These are phyloP conservation scores for Fusarium redolens DNA, from an alignment of 2,329 filamentous ascomycete species.

Conservation along the genomic window DNA sequence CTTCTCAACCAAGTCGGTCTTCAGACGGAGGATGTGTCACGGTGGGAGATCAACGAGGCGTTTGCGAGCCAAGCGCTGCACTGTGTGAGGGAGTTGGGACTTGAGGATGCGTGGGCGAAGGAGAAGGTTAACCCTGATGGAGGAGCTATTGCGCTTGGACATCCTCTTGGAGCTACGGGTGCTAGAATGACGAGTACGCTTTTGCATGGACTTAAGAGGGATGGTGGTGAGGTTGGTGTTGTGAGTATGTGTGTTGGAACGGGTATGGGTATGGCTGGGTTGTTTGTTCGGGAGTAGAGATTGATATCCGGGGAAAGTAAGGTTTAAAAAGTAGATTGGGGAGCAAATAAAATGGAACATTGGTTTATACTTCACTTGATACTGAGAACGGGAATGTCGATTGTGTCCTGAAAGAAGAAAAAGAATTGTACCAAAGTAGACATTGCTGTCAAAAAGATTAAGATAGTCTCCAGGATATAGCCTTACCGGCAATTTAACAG, in stretches of 20 bases:
- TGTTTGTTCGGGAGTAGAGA: conserved; percentile 40
- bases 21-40: conserved; percentile 73
- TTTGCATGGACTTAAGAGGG: conserved; percentile 73
- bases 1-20: conserved; percentile 78
- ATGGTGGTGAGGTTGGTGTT: conserved; percentile 81
- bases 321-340: neutral
- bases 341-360: neutral
- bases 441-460: too few species aligned
- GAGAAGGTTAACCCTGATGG: conserved; percentile 90
- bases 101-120: conserved; percentile 70
- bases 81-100: conserved; percentile 76
- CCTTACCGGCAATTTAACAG: too few species aligned
- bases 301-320: neutral
- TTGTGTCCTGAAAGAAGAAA: too few species aligned
- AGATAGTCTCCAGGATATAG: too few species aligned
- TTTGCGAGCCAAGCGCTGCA: conserved; percentile 76
- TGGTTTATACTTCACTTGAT: neutral
- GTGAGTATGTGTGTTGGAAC: conserved; percentile 92
- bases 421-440: too few species aligned
- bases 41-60: conserved; percentile 96
- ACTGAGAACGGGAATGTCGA: neutral
- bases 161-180: conserved; percentile 90
- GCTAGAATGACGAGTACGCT: conserved; percentile 83
- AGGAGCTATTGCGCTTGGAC: conserved; percentile 92
- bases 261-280: conserved; percentile 44